Base-by-base conservation (phyloP, 2,329 filamentous ascomycete genomes). In the Hymenoscyphus albidus region DNA sequence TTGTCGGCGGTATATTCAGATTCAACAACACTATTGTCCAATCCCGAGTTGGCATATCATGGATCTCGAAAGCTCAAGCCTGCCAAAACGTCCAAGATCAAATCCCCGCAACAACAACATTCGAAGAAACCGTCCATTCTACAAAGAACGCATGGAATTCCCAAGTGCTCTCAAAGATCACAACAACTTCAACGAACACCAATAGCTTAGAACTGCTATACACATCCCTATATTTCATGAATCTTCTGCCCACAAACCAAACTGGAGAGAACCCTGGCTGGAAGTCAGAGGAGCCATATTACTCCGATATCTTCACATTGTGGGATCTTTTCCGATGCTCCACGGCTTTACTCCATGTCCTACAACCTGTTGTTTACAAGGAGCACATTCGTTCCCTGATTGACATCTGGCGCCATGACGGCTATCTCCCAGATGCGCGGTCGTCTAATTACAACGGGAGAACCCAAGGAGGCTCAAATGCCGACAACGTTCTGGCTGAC, bases 401-500 rank as follows among this genome's bases (percentile, higher is more conserved):
- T 62, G 88, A 91, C 69, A 85, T 89, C 69, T 91, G 85, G 83
- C 79, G 85, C 62, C 77, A 86, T 66, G 85, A 87, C 5, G 86
- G 86, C 4, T 90, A 82, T 69, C 78, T 89, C 71, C 87, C 87
- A 0, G 87, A 90, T 70, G 88, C 81, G 0, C 83, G 88, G 12
- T 89, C 86, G 0, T 88, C 85, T 1, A 87, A 90, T 74, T 88
- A 80, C 77, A 91, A 90, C 67, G 89, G 89, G 10, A 83, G 85
- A 16, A 84, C 85, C 0, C 88, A 91, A 73, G 88, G 87, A 12
- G 89, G 89, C 7, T 88, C 84, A 13, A 91, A 91, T 70, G 83
- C 85, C 3, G 88, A 92, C 73, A 91, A 89, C 64, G 83, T 92
- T 3, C 82, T 92, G 16, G 88, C 88, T 1, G 89, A 92, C 71